A percentile compares a stretch with the other conserved stretches of the same genome.
phyloP scores from a whole-genome alignment of 495 filamentous ascomycete species.

The Penicillium mononematosum region DNA sequence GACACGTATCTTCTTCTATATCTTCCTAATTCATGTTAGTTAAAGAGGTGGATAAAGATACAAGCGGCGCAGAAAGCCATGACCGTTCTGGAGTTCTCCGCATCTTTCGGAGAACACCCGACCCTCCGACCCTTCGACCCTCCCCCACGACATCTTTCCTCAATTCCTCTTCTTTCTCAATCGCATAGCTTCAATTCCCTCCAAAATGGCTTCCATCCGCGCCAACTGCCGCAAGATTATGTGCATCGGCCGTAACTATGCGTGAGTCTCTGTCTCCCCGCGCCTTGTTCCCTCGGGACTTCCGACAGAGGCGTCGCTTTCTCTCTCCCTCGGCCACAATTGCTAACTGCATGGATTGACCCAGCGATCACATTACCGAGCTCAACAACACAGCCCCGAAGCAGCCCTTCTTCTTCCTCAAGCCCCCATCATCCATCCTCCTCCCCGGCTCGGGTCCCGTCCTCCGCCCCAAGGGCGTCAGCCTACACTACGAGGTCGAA shows the following conservation, averaged over 20 bases:
- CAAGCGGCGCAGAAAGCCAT: slow-evolving; percentile 11
- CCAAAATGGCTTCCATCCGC: slow-evolving; percentile 39
- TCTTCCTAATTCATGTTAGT: neutral
- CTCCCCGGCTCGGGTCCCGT: slow-evolving; percentile 77
- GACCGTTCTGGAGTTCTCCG: slow-evolving; percentile 16
- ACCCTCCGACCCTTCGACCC: neutral
- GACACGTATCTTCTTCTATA: neutral
- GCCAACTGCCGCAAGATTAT: slow-evolving; percentile 81
- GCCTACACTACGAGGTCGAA: slow-evolving; percentile 94
- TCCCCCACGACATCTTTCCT: slow-evolving; percentile 3
- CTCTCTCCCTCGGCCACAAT: neutral
- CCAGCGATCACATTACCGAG: slow-evolving; percentile 90
- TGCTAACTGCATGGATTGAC: slow-evolving; percentile 10
- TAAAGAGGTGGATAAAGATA: slow-evolving; percentile 16
- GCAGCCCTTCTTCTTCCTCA: slow-evolving; percentile 98
- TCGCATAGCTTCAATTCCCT: neutral
- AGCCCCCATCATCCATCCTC: slow-evolving; percentile 81
- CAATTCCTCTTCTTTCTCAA: slow-evolving; percentile 4
- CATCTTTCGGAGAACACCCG: slow-evolving; percentile 20
- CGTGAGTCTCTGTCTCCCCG: slow-evolving; percentile 54
- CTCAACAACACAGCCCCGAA: slow-evolving; percentile 80
- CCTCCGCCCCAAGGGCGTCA: slow-evolving; percentile 74
- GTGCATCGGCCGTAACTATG: slow-evolving; percentile 98
- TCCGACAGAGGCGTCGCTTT: neutral
- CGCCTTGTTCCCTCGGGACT: slow-evolving; percentile 4